A percentile compares a stretch with the other conserved stretches of the same genome.
These are phyloP conservation scores for Colletotrichum sublineola DNA, from an alignment of 2,329 filamentous ascomycete species.

Conservation along the genomic window DNA sequence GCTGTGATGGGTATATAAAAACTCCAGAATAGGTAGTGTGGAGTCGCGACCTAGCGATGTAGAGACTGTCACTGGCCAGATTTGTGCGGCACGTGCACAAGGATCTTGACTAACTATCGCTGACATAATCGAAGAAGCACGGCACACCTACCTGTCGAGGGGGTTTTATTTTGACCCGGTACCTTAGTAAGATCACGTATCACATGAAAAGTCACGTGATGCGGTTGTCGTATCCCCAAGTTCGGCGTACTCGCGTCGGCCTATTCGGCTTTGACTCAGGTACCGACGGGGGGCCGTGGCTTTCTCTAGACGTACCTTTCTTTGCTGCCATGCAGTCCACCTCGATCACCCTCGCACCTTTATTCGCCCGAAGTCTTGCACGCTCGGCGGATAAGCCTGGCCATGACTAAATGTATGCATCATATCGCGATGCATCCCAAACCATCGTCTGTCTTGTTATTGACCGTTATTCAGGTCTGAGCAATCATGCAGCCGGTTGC, in stretches of 20 bases:
- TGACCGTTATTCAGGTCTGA: slow-evolving; percentile 1
- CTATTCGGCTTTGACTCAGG: slow-evolving; percentile 19
- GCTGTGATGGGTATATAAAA: no score
- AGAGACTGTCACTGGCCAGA: no score
- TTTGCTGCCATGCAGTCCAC: slow-evolving; percentile 27
- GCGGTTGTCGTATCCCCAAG: no score
- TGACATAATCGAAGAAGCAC: no score
- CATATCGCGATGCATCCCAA: slow-evolving; percentile 12
- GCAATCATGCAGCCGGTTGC: not conserved
- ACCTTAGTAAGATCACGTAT: no score
- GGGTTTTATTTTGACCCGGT: no score
- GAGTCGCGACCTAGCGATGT: no score
- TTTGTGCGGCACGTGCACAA: no score
- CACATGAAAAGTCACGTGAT: no score
- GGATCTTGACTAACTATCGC: no score
- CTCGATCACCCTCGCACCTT: slow-evolving; percentile 30
- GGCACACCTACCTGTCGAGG: no score
- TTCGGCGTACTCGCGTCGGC: not conserved
- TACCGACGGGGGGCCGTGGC: slow-evolving; percentile 25
- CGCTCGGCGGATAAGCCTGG: slow-evolving; percentile 22
- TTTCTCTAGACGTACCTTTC: slow-evolving; percentile 4
- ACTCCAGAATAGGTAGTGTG: no score
- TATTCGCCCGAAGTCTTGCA: slow-evolving; percentile 36
- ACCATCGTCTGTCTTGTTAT: not conserved
- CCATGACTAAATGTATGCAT: slow-evolving; percentile 33